phyloP scores from a whole-genome alignment of 805 yeast species.

The Pichia nakasei region DNA sequence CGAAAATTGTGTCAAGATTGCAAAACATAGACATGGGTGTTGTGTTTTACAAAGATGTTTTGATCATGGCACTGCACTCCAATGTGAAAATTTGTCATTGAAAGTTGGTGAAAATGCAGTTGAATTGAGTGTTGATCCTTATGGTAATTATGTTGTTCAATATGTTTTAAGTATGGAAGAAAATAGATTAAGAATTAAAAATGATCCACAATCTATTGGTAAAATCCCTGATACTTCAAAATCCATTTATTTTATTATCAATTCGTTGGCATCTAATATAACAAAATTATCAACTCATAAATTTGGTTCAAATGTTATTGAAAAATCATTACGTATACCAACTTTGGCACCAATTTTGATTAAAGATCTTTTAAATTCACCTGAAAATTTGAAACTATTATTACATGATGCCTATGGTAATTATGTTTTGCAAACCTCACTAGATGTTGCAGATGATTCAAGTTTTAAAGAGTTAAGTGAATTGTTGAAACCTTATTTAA shows the following conservation, averaged over 20 bases:
- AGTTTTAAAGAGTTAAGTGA: conserved; percentile 49
- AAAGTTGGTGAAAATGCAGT: conserved; percentile 64
- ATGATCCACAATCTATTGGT: conserved; percentile 17
- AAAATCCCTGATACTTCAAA: conserved; percentile 23
- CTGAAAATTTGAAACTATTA: conserved; percentile 30
- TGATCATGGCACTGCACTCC: conserved; percentile 72
- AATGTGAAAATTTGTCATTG: conserved; percentile 56
- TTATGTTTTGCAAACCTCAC: conserved; percentile 49
- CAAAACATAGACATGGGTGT: conserved; percentile 96
- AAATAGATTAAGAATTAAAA: conserved; percentile 24
- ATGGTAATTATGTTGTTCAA: conserved; percentile 95
- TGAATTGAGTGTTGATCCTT: conserved; percentile 77
- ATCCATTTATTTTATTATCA: conserved; percentile 23
- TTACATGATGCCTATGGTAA: conserved; percentile 53
- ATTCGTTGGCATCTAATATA: conserved; percentile 23
- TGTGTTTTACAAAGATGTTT: conserved; percentile 93
- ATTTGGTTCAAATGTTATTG: conserved; percentile 54
- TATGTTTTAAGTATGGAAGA: conserved; percentile 54
- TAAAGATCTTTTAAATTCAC: conserved; percentile 31
- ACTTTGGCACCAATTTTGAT: conserved; percentile 38
- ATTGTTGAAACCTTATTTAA: conserved; percentile 63
- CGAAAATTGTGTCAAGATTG: conserved; percentile 64
- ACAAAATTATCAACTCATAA: conserved; percentile 45
- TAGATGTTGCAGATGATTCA: conserved; percentile 43
- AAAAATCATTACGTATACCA: conserved; percentile 42